These are phyloP conservation scores for Oropetium thomaeum DNA, from an alignment of 176 grass and related monocot species.

Conservation along the genomic window DNA sequence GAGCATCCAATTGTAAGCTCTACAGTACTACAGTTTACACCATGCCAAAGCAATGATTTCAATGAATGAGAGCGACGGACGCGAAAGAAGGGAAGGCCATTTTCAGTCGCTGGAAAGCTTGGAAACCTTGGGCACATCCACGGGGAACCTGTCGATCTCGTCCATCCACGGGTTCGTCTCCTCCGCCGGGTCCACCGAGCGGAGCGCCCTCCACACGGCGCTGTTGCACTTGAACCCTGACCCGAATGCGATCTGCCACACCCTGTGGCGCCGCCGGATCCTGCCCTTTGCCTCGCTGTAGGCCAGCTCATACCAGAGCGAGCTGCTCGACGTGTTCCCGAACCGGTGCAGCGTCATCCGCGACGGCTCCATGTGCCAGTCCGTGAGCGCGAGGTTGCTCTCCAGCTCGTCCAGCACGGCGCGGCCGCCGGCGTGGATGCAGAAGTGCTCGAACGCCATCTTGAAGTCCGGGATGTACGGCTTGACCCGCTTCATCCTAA, in stretches of 20 bases:
- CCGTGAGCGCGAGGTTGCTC: conserved; percentile 66
- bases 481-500: conserved; percentile 79
- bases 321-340: conserved; percentile 92
- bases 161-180: conserved; percentile 90
- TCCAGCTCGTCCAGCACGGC: conserved; percentile 83
- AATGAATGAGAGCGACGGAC: no score
- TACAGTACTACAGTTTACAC: no score
- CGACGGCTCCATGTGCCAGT: conserved; percentile 95
- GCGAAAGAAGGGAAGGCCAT: neutral
- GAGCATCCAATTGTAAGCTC: no score
- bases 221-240: conserved; percentile 96
- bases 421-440: conserved; percentile 77
- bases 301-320: conserved; percentile 83
- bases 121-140: conserved; percentile 58
- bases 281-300: conserved; percentile 84
- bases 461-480: conserved; percentile 93
- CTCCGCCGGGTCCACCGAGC: conserved; percentile 52
- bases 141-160: conserved; percentile 72
- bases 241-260: conserved; percentile 92
- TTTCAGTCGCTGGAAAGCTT: conserved; percentile 15
- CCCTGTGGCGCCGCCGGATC: conserved; percentile 54
- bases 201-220: conserved; percentile 75
- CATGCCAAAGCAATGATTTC: no score
- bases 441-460: conserved; percentile 87
- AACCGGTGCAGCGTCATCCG: conserved; percentile 84